Evolutionary conservation across 1,139 yeast genomes (phyloP).

Genomic region (Pneumocystis oryctolagi): DNA sequence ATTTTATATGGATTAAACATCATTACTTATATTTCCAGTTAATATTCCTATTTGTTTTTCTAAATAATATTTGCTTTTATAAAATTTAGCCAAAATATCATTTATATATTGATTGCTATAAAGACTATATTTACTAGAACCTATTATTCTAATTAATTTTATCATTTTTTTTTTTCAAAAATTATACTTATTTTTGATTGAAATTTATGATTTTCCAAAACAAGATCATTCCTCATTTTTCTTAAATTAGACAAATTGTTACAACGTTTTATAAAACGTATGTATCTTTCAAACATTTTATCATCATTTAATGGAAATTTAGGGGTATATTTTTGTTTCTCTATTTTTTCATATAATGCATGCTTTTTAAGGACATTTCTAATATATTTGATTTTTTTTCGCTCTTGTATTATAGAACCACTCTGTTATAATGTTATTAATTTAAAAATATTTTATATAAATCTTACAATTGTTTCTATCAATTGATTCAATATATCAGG

Average conservation of each 20-base stretch:
- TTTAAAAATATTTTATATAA: not conserved
- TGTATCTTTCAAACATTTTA: conserved; percentile 31
- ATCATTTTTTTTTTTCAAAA: not conserved
- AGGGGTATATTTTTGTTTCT: conserved; percentile 3
- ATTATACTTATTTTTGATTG: conserved; percentile 6
- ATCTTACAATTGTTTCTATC: conserved; percentile 38
- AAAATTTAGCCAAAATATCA: conserved; percentile 16
- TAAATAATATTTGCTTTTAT: conserved; percentile 11
- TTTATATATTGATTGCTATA: conserved; percentile 19
- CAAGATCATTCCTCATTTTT: conserved; percentile 31
- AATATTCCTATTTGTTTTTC: conserved; percentile 19
- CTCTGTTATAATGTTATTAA: not conserved
- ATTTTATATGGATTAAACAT: conserved; percentile 12
- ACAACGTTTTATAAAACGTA: conserved; percentile 27
- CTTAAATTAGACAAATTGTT: conserved; percentile 29
- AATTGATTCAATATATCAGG: conserved; percentile 64
- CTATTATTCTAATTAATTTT: conserved; percentile 15
- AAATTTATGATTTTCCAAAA: conserved; percentile 24
- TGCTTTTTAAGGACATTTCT: conserved; percentile 59
- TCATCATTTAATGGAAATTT: conserved; percentile 19
- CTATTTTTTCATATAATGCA: conserved; percentile 8
- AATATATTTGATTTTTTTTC: conserved; percentile 59
- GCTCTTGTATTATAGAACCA: conserved; percentile 54
- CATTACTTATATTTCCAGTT: conserved; percentile 17
- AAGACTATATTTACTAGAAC: conserved; percentile 22